phyloP scores from a whole-genome alignment of 2,329 filamentous ascomycete genomes.

The Zymoseptoria tritici region DNA sequence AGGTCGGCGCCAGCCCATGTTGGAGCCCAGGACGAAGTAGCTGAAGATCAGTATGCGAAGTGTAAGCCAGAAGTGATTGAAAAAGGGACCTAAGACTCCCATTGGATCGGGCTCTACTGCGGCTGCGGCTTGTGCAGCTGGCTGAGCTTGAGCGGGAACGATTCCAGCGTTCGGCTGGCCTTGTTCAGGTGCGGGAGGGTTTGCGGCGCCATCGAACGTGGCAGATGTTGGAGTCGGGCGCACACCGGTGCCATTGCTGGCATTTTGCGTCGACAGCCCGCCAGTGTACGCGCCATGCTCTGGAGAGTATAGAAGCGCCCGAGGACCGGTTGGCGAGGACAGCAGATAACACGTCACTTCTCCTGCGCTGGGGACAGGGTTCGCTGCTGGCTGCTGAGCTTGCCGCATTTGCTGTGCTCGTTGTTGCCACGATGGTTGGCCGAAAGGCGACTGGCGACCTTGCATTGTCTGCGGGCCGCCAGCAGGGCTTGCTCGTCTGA shows the following conservation, averaged over 20 bases:
- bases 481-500: background rate
- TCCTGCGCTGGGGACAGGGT: background rate
- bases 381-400: slow-evolving; percentile 14
- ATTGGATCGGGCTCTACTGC: slow-evolving; percentile 9
- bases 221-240: slow-evolving; percentile 13
- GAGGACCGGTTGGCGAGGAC: slow-evolving; percentile 39
- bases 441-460: background rate
- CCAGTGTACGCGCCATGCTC: slow-evolving; percentile 26
- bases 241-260: background rate
- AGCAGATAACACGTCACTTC: slow-evolving; percentile 36
- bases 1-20: slow-evolving; percentile 37
- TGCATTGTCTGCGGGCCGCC: background rate
- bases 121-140: slow-evolving; percentile 8
- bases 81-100: slow-evolving; percentile 27
- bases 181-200: slow-evolving; percentile 3
- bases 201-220: background rate
- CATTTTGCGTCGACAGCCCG: background rate
- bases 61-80: slow-evolving; percentile 49
- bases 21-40: slow-evolving; percentile 49
- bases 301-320: slow-evolving; percentile 38
- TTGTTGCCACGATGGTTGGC: slow-evolving; percentile 6
- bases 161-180: slow-evolving; percentile 9
- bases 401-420: slow-evolving; percentile 9
- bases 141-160: slow-evolving; percentile 11
- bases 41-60: slow-evolving; percentile 52